A percentile compares a stretch with the other conserved stretches of the same genome.
Conservation (phyloP, 1,139 yeast genomes). For the Zygoascus sp. region DNA sequence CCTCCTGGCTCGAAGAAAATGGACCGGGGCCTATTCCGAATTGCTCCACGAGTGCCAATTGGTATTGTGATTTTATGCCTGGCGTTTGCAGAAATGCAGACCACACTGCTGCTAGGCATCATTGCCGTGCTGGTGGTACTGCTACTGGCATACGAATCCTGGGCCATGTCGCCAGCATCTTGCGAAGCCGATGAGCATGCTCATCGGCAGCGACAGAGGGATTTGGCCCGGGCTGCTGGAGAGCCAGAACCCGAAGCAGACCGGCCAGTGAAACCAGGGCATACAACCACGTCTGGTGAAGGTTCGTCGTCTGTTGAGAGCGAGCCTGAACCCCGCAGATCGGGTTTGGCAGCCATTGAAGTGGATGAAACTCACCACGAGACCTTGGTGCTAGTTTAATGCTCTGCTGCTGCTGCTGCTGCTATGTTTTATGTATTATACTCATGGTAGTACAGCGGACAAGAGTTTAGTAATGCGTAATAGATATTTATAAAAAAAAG, state of each 20-base stretch:
- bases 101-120: constrained; percentile 45
- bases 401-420: no score
- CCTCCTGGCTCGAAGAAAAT: constrained; percentile 34
- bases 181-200: constrained; percentile 4
- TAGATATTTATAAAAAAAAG: no score
- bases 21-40: constrained; percentile 38
- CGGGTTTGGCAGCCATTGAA: no score
- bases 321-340: no score
- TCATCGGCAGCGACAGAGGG: not conserved
- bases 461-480: no score
- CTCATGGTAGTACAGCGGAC: no score
- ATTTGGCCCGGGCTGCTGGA: not conserved
- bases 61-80: constrained; percentile 40
- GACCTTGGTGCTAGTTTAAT: no score
- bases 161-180: constrained; percentile 15
- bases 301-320: no score
- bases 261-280: no score
- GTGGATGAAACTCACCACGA: no score
- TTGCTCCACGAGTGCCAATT: constrained; percentile 36
- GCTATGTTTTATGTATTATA: no score
- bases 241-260: not conserved
- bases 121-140: constrained; percentile 35
- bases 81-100: constrained; percentile 44
- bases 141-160: constrained; percentile 18
- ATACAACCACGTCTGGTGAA: no score